Conservation (phyloP, 352 stramenopile species). For the Globisporangium nunn region DNA sequence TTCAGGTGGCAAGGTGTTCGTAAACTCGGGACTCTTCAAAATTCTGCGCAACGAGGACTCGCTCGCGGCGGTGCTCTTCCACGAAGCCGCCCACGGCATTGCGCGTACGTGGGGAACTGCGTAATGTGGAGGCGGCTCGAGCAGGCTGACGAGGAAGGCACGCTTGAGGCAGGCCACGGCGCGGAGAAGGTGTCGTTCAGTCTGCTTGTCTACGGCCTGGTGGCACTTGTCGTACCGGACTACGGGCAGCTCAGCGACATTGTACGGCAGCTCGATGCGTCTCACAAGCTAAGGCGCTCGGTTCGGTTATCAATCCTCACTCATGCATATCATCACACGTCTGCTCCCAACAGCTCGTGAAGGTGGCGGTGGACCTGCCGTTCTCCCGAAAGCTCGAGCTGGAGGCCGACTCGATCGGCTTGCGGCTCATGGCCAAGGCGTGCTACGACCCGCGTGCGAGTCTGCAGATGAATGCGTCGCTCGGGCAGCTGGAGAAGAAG, state of each 20-base stretch:
- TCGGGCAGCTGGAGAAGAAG: slow-evolving; percentile 23
- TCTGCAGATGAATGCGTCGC: slow-evolving; percentile 40
- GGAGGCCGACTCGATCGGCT: slow-evolving; percentile 46
- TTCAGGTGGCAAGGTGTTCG: slow-evolving; percentile 56
- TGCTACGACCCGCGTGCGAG: slow-evolving; percentile 53
- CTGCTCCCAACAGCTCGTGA: slow-evolving; percentile 26
- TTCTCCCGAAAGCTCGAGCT: slow-evolving; percentile 50
- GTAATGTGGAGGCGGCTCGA: neutral
- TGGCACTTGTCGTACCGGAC: slow-evolving; percentile 45
- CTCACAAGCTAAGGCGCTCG: too few relatives aligned
- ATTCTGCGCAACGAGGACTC: slow-evolving; percentile 52
- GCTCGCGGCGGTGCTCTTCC: slow-evolving; percentile 61
- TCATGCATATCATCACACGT: neutral
- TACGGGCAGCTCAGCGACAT: slow-evolving; percentile 52
- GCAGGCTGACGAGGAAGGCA: neutral
- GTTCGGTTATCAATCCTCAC: neutral
- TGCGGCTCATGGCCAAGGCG: slow-evolving; percentile 48
- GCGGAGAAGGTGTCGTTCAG: slow-evolving; percentile 68
- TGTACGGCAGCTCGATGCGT: slow-evolving; percentile 15
- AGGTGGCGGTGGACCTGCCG: slow-evolving; percentile 42
- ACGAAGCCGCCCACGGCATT: slow-evolving; percentile 62
- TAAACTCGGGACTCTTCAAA: slow-evolving; percentile 69
- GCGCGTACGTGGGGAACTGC: slow-evolving; percentile 29
- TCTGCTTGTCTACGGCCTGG: slow-evolving; percentile 41
- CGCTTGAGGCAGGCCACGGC: slow-evolving; percentile 36